These are phyloP conservation scores for Ceratocystis albifundus DNA, from an alignment of 2,329 filamentous ascomycete species.

Conservation along the genomic window DNA sequence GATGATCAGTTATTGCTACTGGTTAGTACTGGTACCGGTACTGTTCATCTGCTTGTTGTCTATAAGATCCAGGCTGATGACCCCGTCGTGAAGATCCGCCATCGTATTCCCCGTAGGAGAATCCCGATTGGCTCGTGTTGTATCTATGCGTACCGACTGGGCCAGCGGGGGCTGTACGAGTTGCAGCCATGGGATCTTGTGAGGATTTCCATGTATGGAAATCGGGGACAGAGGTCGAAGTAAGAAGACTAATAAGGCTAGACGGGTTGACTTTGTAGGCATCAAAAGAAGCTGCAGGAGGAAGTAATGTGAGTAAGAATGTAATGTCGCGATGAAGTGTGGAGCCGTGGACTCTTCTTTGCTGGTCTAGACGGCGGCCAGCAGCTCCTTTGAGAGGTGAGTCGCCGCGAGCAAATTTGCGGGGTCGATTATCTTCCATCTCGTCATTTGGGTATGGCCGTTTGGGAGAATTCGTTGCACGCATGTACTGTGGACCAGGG, in stretches of 20 bases:
- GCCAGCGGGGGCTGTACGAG: slow-evolving; percentile 28
- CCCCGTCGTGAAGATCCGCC: slow-evolving; percentile 13
- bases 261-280: slow-evolving; percentile 39
- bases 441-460: slow-evolving; percentile 57
- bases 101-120: slow-evolving; percentile 32
- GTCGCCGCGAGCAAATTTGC: slow-evolving; percentile 78
- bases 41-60: slow-evolving; percentile 18
- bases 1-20: not conserved
- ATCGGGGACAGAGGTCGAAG: slow-evolving; percentile 52
- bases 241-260: slow-evolving; percentile 61
- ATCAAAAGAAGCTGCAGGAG: slow-evolving; percentile 38
- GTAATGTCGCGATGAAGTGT: slow-evolving; percentile 61
- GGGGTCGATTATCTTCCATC: slow-evolving; percentile 60
- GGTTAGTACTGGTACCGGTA: slow-evolving; percentile 19
- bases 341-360: slow-evolving; percentile 51
- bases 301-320: slow-evolving; percentile 60
- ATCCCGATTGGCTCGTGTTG: slow-evolving; percentile 37
- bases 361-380: slow-evolving; percentile 71
- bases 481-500: slow-evolving; percentile 37
- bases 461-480: slow-evolving; percentile 45
- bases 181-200: slow-evolving; percentile 25
- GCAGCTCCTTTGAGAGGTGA: slow-evolving; percentile 88
- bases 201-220: slow-evolving; percentile 43
- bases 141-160: slow-evolving; percentile 36
- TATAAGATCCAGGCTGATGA: slow-evolving; percentile 4